Base-by-base conservation (phyloP, 2,329 filamentous ascomycete genomes). In the Zasmidium citrigriseum region DNA sequence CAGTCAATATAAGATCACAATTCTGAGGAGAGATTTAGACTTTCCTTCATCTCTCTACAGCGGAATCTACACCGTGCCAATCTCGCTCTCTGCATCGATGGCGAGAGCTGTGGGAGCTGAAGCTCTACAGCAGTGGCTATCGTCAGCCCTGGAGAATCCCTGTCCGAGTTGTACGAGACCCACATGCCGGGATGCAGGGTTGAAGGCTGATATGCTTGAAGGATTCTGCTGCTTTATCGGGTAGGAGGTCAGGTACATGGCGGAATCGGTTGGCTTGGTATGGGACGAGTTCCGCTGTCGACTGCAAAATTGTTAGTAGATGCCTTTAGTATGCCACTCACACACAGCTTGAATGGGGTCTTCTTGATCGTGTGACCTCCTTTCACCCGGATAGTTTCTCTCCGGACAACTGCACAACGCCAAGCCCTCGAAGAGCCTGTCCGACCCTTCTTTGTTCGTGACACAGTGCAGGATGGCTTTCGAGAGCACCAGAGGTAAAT, bases 181-280 rank as follows among this genome's bases (percentile, higher is more conserved):
- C 4, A 41, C 34, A 41, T 41, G 12, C 34, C n/a, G n/a, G n/a
- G n/a, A 41, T 41, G 34, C 34, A 41, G 34, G 34, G 34, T n/a
- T 41, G 34, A 41, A 41, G 34, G 34, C 34, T 41, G 34, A 41
- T 41, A 41, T 38, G 48, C 23, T 44, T 44, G 48, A 45, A 59
- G 57, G 53, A 59, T 59, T 21, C 22, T 44, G 21, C 22, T 25
- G 48, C 46, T 29, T 27, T 16, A 55, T 51, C 27, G 25, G 57
- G 52, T 34, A 59, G 34, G 4, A 45, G 52, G 48, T 56, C 34
- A 41, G 34, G 34, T 41, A 41, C 34, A 29, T 16, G 14, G 34
- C 34, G 34, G 34, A 41, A 41, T 41, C 12, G 14, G 34, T 41
- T 11, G 34, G 14, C 34, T 41, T 41, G 34, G 34, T 16, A 34